These are phyloP conservation scores for Salix udensis DNA, from an alignment of 345 rosid genomes.

Conservation along the genomic window DNA sequence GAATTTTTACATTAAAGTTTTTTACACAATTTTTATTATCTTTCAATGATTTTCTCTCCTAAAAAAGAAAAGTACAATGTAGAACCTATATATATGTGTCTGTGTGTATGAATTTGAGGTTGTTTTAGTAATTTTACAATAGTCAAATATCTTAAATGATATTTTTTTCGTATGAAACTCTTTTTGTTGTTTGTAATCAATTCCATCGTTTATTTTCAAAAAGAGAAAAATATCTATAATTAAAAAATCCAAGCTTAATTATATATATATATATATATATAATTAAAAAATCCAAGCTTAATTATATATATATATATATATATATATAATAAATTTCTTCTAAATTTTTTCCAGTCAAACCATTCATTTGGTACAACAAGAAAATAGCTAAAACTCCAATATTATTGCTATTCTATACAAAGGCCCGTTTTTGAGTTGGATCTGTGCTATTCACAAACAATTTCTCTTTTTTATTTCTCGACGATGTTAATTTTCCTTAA, in stretches of 20 bases:
- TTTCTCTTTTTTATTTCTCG: neutral
- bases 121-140: neutral
- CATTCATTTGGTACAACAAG: neutral
- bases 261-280: neutral
- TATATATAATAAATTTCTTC: neutral
- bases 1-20: neutral
- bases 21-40: too few relatives aligned
- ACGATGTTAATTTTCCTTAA: neutral
- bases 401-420: neutral
- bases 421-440: too few relatives aligned
- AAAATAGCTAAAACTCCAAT: neutral
- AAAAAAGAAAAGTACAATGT: too few relatives aligned
- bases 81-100: too few relatives aligned
- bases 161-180: neutral
- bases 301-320: neutral
- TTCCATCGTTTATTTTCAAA: neutral
- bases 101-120: neutral
- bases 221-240: too few relatives aligned
- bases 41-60: too few relatives aligned
- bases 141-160: too few relatives aligned
- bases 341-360: neutral
- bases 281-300: neutral
- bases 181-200: neutral
- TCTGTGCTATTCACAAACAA: too few relatives aligned
- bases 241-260: too few relatives aligned